phyloP scores from a whole-genome alignment of 148 eudicot genomes.

The Chenopodium quinoa region DNA sequence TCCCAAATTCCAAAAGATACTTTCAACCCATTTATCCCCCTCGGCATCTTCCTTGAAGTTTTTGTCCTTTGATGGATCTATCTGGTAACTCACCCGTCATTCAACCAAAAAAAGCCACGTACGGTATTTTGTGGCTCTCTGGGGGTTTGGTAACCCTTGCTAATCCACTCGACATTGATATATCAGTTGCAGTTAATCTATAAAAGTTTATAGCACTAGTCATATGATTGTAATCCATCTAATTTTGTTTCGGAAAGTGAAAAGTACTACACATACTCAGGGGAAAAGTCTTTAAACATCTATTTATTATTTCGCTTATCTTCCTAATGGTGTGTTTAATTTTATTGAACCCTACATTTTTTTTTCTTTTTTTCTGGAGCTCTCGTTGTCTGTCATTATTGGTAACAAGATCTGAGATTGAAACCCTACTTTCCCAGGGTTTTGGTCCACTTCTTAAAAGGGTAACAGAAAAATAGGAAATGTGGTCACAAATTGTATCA shows the following conservation, averaged over 20 bases:
- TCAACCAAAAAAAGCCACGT: neutral
- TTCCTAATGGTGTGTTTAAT: neutral
- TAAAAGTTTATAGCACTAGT: conserved; percentile 8
- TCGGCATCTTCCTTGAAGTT: neutral
- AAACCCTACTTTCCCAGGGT: neutral
- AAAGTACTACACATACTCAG: conserved; percentile 1
- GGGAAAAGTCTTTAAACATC: neutral
- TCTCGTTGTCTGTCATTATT: conserved; percentile 25
- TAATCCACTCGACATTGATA: neutral
- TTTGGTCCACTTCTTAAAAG: conserved; percentile 19
- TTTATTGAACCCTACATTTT: conserved; percentile 7
- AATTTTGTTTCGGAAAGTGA: conserved; percentile 12
- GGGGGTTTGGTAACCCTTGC: neutral
- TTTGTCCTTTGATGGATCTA: neutral
- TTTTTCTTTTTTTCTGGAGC: neutral
- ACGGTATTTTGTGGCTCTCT: conserved; percentile 12
- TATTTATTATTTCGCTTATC: neutral
- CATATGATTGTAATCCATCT: conserved; percentile 23
- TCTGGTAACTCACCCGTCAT: neutral
- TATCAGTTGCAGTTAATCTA: neutral
- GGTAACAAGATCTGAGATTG: conserved; percentile 22
- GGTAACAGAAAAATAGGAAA: conserved; percentile 1
- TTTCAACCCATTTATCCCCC: neutral
- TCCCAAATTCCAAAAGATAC: conserved; percentile 14
- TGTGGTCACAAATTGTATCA: conserved; percentile 16